These are phyloP conservation scores for Penicillium glabrum DNA, from an alignment of 2,329 filamentous ascomycete genomes.

Conservation along the genomic window DNA sequence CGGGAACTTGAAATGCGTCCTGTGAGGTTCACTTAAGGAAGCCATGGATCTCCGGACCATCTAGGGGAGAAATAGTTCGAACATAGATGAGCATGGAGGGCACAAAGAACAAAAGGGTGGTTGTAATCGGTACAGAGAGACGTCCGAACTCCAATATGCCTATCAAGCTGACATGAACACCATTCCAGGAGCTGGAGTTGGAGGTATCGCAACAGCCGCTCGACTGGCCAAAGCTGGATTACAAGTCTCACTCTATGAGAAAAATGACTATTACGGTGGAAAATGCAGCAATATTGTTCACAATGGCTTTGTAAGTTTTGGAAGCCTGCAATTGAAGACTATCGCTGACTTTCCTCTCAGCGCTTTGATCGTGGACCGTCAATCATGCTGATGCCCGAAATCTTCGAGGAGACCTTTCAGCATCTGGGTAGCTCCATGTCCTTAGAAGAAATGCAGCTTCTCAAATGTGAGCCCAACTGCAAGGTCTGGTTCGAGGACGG, in stretches of 20 bases:
- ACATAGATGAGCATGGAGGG: background rate
- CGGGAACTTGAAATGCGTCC: background rate
- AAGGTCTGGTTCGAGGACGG: slow-evolving; percentile 6
- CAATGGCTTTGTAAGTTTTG: background rate
- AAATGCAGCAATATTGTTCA: background rate
- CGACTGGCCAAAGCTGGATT: background rate
- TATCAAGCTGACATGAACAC: background rate
- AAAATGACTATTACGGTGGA: background rate
- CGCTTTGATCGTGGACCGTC: slow-evolving; percentile 8
- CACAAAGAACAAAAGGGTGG: background rate
- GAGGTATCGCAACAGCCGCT: background rate
- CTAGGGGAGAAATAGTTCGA: background rate
- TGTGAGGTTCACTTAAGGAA: background rate
- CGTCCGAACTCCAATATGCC: background rate
- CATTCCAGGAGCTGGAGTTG: background rate
- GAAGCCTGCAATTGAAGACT: background rate
- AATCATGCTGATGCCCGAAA: slow-evolving; percentile 7
- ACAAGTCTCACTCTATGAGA: background rate
- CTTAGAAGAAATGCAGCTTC: background rate
- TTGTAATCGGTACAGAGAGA: background rate
- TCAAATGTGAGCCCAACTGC: slow-evolving; percentile 9
- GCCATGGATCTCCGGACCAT: background rate
- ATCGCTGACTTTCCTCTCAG: background rate
- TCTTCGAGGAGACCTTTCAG: slow-evolving; percentile 7
- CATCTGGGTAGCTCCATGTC: slow-evolving; percentile 3